A percentile compares a stretch with the other conserved stretches of the same genome.
These are phyloP conservation scores for Camelina hispida DNA, from an alignment of 345 rosid species.

Conservation along the genomic window DNA sequence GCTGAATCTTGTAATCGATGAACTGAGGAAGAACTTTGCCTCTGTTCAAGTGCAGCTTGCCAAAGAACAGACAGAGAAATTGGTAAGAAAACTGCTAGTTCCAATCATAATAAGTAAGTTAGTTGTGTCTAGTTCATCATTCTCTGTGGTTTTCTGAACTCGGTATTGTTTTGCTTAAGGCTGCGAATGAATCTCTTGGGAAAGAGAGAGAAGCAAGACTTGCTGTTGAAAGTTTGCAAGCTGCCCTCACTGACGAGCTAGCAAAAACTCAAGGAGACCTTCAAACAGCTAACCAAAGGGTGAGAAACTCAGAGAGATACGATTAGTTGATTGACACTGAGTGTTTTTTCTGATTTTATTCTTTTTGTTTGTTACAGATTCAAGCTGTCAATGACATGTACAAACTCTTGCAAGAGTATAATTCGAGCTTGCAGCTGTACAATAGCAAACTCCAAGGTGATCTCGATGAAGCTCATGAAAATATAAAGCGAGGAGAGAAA, in stretches of 20 bases:
- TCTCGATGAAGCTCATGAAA: conserved; percentile 79
- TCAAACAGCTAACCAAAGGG: conserved; percentile 91
- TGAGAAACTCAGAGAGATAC: conserved; percentile 39
- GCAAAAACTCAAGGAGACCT: conserved; percentile 82
- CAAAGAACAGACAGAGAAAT: conserved; percentile 87
- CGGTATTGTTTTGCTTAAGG: conserved; percentile 49
- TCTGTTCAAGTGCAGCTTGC: conserved; percentile 80
- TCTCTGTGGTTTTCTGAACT: conserved; percentile 31
- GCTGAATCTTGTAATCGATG: conserved; percentile 78
- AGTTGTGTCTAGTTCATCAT: not conserved
- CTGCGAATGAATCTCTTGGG: conserved; percentile 70
- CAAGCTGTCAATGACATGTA: conserved; percentile 90
- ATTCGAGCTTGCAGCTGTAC: conserved; percentile 89
- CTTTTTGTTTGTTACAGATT: conserved; percentile 57
- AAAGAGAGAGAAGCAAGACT: conserved; percentile 78
- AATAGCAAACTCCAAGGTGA: conserved; percentile 92
- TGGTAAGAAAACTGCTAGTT: conserved; percentile 56
- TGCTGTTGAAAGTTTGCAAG: conserved; percentile 67
- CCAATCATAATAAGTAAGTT: not conserved
- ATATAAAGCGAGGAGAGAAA: conserved; percentile 78
- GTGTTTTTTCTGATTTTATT: conserved; percentile 9
- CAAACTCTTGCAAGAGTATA: conserved; percentile 92
- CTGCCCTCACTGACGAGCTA: conserved; percentile 79
- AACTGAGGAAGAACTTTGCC: conserved; percentile 77
- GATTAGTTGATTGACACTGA: conserved; percentile 18